A percentile compares a stretch with the other conserved stretches of the same genome.
Conservation (phyloP, 805 yeast species). For the Helenozyma rhizophorensis region DNA sequence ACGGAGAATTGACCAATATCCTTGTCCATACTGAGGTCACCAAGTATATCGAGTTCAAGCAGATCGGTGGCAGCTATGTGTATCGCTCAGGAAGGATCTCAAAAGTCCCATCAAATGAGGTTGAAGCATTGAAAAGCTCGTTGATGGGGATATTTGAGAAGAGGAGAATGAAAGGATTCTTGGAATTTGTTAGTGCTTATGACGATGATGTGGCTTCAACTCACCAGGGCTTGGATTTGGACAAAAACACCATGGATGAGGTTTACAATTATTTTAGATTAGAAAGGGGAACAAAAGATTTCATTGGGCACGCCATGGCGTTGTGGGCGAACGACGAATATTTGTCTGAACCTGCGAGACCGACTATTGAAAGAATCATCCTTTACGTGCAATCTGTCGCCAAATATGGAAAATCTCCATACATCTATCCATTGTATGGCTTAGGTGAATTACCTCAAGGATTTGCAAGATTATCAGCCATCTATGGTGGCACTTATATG, state of each 20-base stretch:
- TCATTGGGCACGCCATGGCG: constrained; percentile 98
- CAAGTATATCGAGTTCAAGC: constrained; percentile 92
- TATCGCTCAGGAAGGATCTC: constrained; percentile 87
- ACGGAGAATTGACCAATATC: constrained; percentile 94
- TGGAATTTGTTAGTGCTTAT: constrained; percentile 82
- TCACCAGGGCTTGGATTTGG: constrained; percentile 82
- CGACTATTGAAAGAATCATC: constrained; percentile 79
- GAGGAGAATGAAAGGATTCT: constrained; percentile 86
- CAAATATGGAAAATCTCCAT: constrained; percentile 93
- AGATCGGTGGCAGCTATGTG: constrained; percentile 92
- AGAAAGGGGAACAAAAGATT: constrained; percentile 90
- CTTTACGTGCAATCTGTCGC: constrained; percentile 89
- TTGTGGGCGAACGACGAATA: constrained; percentile 89
- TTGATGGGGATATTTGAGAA: constrained; percentile 96
- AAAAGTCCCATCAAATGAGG: constrained; percentile 89
- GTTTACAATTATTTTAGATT: constrained; percentile 85
- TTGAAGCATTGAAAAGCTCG: constrained; percentile 87
- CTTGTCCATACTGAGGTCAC: constrained; percentile 95
- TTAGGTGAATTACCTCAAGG: constrained; percentile 99
- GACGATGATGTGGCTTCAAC: constrained; percentile 75
- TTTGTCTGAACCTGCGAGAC: constrained; percentile 83
- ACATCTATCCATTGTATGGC: constrained; percentile 92
- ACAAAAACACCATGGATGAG: constrained; percentile 85
- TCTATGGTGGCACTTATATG: constrained; percentile 98
- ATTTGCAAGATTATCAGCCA: constrained; percentile 93